Base-by-base conservation (phyloP, 805 yeast genomes). In the Starmerella tilneyi region DNA sequence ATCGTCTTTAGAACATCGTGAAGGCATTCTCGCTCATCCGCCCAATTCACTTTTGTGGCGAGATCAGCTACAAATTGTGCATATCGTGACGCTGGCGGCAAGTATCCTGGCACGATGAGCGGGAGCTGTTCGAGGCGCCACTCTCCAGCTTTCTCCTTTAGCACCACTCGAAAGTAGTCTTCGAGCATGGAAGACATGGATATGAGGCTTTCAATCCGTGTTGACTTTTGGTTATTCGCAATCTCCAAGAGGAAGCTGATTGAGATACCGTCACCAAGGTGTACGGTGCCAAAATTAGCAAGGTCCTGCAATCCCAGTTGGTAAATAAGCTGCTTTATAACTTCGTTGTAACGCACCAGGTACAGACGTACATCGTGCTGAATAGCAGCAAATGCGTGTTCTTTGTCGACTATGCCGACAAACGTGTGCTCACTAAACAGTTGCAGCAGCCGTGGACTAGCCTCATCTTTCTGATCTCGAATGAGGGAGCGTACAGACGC, bases 321-420 rank as follows among this genome's bases (percentile, higher is more conserved):
- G 61, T 86, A 92, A 56, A 82, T 86, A 45, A 85, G 67, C 50
- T 83, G 84, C 48, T 65, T 63, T 23, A 79, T 68, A 1, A 84
- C 59, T 0, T 82, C 71, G 0, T 80, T 84, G 61, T 85, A 92
- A 61, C 89, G 96, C 16, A 89, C 76, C 20, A 92, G 63, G 58
- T 73, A 81, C 12, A 92, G 66, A 47, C 78, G 76, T 8, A 86
- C 81, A 54, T 81, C 95, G 58, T 78, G 74, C 59, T 92, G 98
- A 35, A 89, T 68, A n/a, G 94, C 81, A 12, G 82, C 79, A 17
- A 89, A 65, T 35, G 96, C 66, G 49, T 76, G 72, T 11, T 63
- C 58, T 9, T 73, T 72, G 59, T 89, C 97, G 2, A 84, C 88
- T 3, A 89, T 64, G 0, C 98, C 98, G 8, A 92, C 80, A 57